A percentile compares a stretch with the other conserved stretches of the same genome.
phyloP scores from a whole-genome alignment of 352 stramenopile genomes.

The Albugo candida region DNA sequence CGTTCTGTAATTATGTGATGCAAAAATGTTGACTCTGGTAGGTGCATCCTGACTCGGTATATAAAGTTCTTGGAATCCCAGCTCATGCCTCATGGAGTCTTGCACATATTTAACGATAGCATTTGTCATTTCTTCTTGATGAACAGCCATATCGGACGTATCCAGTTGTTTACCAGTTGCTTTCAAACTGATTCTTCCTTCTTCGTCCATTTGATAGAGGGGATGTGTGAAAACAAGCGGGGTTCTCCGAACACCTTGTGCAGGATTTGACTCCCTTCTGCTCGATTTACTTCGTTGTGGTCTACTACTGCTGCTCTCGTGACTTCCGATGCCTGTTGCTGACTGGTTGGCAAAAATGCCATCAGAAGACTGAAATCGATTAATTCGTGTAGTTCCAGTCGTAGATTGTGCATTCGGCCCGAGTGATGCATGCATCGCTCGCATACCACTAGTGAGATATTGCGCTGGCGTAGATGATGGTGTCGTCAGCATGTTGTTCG shows the following conservation, averaged over 20 bases:
- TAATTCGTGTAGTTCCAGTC: conserved; percentile 4
- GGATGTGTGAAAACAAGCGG: conserved; percentile 51
- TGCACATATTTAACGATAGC: conserved; percentile 72
- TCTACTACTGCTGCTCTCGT: conserved; percentile 6
- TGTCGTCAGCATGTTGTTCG: conserved; percentile 7
- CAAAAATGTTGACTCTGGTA: conserved; percentile 71
- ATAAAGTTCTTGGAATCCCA: conserved; percentile 61
- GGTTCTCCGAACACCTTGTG: conserved; percentile 6
- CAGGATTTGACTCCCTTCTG: conserved; percentile 1
- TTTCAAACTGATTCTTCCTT: conserved; percentile 74
- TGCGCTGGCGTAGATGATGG: conserved; percentile 13
- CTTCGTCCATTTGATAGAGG: conserved; percentile 65
- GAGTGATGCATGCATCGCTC: conserved; percentile 12
- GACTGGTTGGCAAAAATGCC: no score
- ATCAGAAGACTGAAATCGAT: no score
- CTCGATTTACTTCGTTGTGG: conserved; percentile 2
- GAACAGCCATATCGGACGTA: conserved; percentile 67
- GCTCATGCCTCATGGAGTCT: conserved; percentile 59
- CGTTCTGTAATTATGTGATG: conserved; percentile 60
- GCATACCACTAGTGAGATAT: conserved; percentile 17
- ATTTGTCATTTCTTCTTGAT: conserved; percentile 79
- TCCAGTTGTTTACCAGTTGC: conserved; percentile 62
- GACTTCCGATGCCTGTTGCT: no score
- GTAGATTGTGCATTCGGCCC: conserved; percentile 5
- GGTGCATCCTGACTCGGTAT: conserved; percentile 42